Evolutionary conservation across 805 yeast species (phyloP).

Genomic region (Kluyveromyces siamensis): DNA sequence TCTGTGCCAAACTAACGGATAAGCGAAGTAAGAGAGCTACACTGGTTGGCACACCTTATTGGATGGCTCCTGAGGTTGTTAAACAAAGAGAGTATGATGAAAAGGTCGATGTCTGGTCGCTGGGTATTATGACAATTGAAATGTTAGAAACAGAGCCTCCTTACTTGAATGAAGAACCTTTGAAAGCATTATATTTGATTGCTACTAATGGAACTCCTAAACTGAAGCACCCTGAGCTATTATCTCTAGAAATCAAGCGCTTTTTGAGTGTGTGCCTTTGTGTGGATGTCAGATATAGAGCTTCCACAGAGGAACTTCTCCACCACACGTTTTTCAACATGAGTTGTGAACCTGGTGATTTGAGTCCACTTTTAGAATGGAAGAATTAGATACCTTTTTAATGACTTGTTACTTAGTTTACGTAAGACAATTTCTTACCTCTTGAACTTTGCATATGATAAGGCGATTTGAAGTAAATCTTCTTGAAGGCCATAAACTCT

Average conservation of each 20-base stretch:
- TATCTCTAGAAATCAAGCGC: constrained; percentile 70
- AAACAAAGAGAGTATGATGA: constrained; percentile 93
- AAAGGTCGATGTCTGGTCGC: constrained; percentile 95
- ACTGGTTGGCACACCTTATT: constrained; percentile 98
- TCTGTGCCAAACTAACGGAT: constrained; percentile 88
- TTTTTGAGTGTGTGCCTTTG: constrained; percentile 86
- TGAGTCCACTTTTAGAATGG: constrained; percentile 52
- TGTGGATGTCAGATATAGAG: constrained; percentile 89
- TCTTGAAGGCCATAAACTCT: constrained; percentile 23
- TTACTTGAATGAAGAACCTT: constrained; percentile 89
- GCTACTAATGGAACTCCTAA: constrained; percentile 97
- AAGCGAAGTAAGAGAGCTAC: constrained; percentile 87
- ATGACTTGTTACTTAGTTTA: not conserved
- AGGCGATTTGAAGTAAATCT: not conserved
- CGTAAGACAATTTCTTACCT: not conserved
- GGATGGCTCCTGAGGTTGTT: constrained; percentile 99
- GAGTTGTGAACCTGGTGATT: constrained; percentile 51
- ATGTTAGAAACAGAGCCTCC: constrained; percentile 99
- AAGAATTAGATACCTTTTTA: constrained; percentile 17
- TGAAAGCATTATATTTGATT: constrained; percentile 85
- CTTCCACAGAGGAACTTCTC: constrained; percentile 79
- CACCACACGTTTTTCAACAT: constrained; percentile 63
- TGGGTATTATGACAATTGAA: constrained; percentile 97
- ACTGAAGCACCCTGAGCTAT: constrained; percentile 77
- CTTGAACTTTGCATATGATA: not conserved